phyloP scores from a whole-genome alignment of 169 alveolate species.

The Cyclospora cayetanensis region DNA sequence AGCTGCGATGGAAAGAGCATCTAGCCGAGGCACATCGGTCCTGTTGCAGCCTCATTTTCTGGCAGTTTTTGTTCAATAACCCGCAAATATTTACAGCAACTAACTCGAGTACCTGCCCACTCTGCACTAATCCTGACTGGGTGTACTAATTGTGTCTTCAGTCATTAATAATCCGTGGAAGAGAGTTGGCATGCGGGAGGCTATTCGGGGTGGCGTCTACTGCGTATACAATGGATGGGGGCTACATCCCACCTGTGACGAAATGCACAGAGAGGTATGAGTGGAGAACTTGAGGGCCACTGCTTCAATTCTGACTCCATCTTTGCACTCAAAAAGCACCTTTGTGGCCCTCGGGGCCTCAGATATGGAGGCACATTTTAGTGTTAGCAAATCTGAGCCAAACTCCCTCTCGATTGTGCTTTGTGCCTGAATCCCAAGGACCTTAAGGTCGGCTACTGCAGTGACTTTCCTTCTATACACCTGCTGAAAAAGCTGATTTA shows the following conservation, averaged over 20 bases:
- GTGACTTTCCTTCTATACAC: slow-evolving; percentile 21
- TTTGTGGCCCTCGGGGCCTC: slow-evolving; percentile 77
- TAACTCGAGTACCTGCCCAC: too few species aligned
- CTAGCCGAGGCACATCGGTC: slow-evolving; percentile 82
- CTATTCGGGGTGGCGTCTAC: too few species aligned
- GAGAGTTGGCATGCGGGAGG: too few species aligned
- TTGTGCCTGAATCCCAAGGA: slow-evolving; percentile 22
- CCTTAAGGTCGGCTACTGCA: background rate
- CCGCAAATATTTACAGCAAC: too few species aligned
- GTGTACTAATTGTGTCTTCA: too few species aligned
- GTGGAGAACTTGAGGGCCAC: slow-evolving; percentile 84
- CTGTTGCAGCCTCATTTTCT: too few species aligned
- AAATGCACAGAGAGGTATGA: slow-evolving; percentile 86
- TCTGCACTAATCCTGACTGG: too few species aligned
- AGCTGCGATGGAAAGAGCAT: slow-evolving; percentile 79
- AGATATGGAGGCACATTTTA: background rate
- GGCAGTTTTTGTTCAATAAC: too few species aligned
- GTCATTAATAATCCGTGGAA: too few species aligned
- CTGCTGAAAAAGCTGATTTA: slow-evolving; percentile 31
- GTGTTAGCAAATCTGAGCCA: slow-evolving; percentile 42
- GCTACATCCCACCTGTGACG: slow-evolving; percentile 81
- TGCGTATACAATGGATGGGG: background rate
- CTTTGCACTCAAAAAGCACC: slow-evolving; percentile 83
- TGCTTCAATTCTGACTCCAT: slow-evolving; percentile 86
- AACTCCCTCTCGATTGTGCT: slow-evolving; percentile 33